Evolutionary conservation across 2,329 filamentous ascomycete genomes (phyloP).

Genomic region (Epichloe uncinata): DNA sequence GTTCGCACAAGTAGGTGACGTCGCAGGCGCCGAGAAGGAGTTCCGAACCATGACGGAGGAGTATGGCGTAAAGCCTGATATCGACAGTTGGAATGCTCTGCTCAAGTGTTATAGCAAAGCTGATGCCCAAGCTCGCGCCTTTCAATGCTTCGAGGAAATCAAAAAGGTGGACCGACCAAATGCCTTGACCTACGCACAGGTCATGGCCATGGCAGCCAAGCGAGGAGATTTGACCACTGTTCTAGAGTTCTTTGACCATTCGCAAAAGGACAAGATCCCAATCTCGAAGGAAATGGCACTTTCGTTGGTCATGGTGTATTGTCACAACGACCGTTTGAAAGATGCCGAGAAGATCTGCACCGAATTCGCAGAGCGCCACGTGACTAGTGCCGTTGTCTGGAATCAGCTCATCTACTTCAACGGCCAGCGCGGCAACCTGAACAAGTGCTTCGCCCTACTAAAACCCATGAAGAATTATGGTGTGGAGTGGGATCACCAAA

Average conservation of each 20-base stretch:
- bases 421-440: conserved; percentile 45
- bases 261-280: conserved; percentile 37
- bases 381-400: conserved; percentile 53
- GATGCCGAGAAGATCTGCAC: conserved; percentile 27
- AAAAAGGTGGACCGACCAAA: conserved; percentile 39
- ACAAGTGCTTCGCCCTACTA: conserved; percentile 34
- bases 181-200: conserved; percentile 51
- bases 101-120: conserved; percentile 56
- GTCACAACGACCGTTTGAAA: conserved; percentile 24
- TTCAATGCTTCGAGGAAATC: conserved; percentile 50
- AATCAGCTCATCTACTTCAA: conserved; percentile 62
- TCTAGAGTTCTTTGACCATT: conserved; percentile 49
- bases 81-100: conserved; percentile 61
- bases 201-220: conserved; percentile 59
- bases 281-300: conserved; percentile 46
- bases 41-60: conserved; percentile 48
- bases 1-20: conserved; percentile 55
- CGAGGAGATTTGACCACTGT: conserved; percentile 62
- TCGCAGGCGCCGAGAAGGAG: conserved; percentile 41
- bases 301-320: conserved; percentile 54
- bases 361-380: conserved; percentile 37
- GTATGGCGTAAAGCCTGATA: conserved; percentile 43
- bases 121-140: conserved; percentile 52
- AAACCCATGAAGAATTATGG: conserved; percentile 32
- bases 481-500: conserved; percentile 35